Evolutionary conservation across 371 early-diverging fungal genomes (phyloP).

Genomic region (Apophysomyces sp.): DNA sequence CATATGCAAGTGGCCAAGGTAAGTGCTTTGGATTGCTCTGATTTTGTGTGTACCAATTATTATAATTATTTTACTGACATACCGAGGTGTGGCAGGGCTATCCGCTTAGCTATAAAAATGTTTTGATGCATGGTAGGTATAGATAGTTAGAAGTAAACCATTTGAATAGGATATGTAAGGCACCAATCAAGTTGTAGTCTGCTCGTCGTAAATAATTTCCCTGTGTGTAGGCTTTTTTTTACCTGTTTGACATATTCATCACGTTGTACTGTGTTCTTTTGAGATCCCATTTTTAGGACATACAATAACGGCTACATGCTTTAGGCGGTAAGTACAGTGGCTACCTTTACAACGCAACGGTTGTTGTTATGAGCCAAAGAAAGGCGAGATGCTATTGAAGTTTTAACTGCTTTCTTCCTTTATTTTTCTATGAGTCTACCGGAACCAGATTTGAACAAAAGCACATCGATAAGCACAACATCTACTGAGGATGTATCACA

Average conservation of each 20-base stretch:
- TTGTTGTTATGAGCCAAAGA: neutral
- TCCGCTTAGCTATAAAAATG: too few relatives aligned
- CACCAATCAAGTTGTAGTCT: too few relatives aligned
- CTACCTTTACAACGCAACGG: conserved; percentile 7
- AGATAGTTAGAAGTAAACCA: too few relatives aligned
- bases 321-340: neutral
- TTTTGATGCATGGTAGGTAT: too few relatives aligned
- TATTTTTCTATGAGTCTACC: neutral
- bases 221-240: too few relatives aligned
- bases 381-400: neutral
- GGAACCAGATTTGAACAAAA: neutral
- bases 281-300: neutral
- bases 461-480: neutral
- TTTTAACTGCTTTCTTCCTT: neutral
- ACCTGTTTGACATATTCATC: neutral
- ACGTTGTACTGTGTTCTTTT: neutral
- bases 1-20: too few relatives aligned
- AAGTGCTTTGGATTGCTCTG: too few relatives aligned
- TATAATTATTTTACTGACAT: too few relatives aligned
- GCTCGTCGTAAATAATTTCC: too few relatives aligned
- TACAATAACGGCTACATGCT: neutral
- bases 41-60: too few relatives aligned
- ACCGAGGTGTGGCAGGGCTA: too few relatives aligned
- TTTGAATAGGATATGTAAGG: too few relatives aligned
- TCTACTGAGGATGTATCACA: neutral